Percentiles rank a stretch among this genome's conserved stretches.
These are phyloP conservation scores for Pisolithus marmoratus DNA, from an alignment of 768 basidiomycete species.

Conservation along the genomic window DNA sequence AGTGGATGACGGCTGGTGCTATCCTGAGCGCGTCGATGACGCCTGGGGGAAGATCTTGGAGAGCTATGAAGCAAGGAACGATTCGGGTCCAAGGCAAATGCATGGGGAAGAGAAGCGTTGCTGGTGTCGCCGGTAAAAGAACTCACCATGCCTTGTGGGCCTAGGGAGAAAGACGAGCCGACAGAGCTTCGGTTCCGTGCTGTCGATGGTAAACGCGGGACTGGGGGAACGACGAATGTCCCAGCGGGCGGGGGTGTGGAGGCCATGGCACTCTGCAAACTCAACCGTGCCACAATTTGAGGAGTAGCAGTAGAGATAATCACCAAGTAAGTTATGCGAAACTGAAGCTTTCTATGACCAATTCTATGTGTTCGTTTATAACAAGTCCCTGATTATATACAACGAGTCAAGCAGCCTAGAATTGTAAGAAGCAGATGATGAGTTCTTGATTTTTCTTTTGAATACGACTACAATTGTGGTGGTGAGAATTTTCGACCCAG, in stretches of 20 bases:
- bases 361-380: no score
- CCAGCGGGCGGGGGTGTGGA: conserved; percentile 47
- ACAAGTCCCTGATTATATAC: no score
- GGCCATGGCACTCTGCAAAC: conserved; percentile 15
- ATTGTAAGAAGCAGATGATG: no score
- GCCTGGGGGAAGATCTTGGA: conserved; percentile 63
- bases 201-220: conserved; percentile 50
- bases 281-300: no score
- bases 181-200: conserved; percentile 63
- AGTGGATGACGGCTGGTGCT: conserved; percentile 61
- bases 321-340: no score
- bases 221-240: conserved; percentile 38
- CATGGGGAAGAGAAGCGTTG: conserved; percentile 47
- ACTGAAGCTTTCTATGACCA: no score
- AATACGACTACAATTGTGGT: no score
- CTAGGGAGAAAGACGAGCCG: conserved; percentile 79
- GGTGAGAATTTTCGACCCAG: no score
- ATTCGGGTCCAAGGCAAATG: conserved; percentile 71
- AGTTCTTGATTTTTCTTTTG: no score
- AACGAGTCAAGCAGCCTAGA: no score
- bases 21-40: conserved; percentile 49
- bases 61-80: conserved; percentile 72
- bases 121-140: conserved; percentile 65
- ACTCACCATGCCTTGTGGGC: conserved; percentile 69
- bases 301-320: no score